Percentiles rank a stretch among this genome's conserved stretches.
These are phyloP conservation scores for Galerina sulciceps DNA, from an alignment of 768 basidiomycete genomes.

Conservation along the genomic window DNA sequence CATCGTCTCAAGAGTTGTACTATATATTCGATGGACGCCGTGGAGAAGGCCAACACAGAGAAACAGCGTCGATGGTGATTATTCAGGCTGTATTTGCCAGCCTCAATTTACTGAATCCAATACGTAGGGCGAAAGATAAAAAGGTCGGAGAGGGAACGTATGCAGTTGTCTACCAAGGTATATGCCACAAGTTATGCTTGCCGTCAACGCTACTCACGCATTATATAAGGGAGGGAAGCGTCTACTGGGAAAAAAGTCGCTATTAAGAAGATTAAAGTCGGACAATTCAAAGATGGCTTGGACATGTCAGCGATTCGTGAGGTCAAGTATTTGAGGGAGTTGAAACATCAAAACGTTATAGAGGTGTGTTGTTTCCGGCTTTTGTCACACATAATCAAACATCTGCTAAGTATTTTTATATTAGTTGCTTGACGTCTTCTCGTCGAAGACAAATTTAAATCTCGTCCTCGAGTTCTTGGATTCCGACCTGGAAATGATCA, in stretches of 20 bases:
- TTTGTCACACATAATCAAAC: not conserved
- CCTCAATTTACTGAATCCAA: not conserved
- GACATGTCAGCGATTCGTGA: constrained; percentile 99
- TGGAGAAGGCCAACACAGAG: constrained; percentile 77
- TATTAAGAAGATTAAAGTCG: constrained; percentile 98
- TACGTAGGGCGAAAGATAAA: constrained; percentile 71
- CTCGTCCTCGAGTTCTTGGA: constrained; percentile 96
- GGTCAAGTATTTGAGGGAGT: constrained; percentile 94
- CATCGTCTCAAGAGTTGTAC: not conserved
- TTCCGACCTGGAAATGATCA: constrained; percentile 95
- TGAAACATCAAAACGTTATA: constrained; percentile 94
- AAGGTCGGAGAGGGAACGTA: constrained; percentile 94
- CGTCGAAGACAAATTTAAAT: constrained; percentile 94
- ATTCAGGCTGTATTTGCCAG: not conserved
- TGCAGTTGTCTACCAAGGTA: constrained; percentile 94
- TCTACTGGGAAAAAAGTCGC: constrained; percentile 85
- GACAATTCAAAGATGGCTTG: constrained; percentile 95
- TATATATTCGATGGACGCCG: constrained; percentile 66
- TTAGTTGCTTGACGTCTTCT: constrained; percentile 96
- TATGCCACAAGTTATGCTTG: constrained; percentile 18
- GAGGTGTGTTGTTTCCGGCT: constrained; percentile 54
- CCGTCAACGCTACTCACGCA: too few species aligned
- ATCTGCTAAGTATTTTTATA: not conserved
- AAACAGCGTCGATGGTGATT: constrained; percentile 48
- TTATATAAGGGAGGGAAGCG: constrained; percentile 68